Evolutionary conservation across 371 early-diverging fungal genomes (phyloP).

Genomic region (Sporodiniella umbellata): DNA sequence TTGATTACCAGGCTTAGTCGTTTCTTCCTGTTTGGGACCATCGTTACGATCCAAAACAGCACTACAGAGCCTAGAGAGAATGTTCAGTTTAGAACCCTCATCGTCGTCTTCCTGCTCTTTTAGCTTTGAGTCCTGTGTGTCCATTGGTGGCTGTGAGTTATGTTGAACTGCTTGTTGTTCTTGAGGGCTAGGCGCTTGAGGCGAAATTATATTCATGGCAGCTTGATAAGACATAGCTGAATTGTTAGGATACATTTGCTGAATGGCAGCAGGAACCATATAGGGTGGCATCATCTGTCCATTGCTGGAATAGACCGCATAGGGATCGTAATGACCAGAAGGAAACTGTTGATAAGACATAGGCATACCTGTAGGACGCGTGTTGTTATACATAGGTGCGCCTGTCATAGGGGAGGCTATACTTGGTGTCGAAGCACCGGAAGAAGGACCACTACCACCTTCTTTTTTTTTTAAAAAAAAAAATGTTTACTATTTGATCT

Average conservation of each 20-base stretch:
- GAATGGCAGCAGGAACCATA: conserved; percentile 30
- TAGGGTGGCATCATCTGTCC: conserved; percentile 33
- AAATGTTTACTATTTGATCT: too few relatives aligned
- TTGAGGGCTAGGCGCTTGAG: conserved; percentile 17
- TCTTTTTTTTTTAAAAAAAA: too few relatives aligned
- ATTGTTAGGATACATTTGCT: conserved; percentile 29
- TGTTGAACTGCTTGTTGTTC: neutral
- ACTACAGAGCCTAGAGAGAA: conserved; percentile 46
- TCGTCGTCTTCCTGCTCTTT: conserved; percentile 45
- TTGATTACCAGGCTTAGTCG: conserved; percentile 11
- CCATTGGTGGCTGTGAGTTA: neutral
- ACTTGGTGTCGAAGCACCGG: conserved; percentile 29
- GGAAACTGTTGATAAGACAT: conserved; percentile 36
- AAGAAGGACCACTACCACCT: conserved; percentile 23
- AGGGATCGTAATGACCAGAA: conserved; percentile 27
- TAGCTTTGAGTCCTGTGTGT: conserved; percentile 1
- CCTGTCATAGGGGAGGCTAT: conserved; percentile 20
- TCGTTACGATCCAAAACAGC: conserved; percentile 40
- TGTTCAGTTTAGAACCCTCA: conserved; percentile 43
- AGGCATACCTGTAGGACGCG: conserved; percentile 24
- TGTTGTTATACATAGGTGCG: conserved; percentile 23
- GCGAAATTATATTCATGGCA: conserved; percentile 37
- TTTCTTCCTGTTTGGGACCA: conserved; percentile 18
- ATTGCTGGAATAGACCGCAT: conserved; percentile 20
- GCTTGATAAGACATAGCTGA: conserved; percentile 36